A percentile compares a stretch with the other conserved stretches of the same genome.
Conservation (phyloP, 2,329 filamentous ascomycete species). For the Furcasterigmium sp. region DNA sequence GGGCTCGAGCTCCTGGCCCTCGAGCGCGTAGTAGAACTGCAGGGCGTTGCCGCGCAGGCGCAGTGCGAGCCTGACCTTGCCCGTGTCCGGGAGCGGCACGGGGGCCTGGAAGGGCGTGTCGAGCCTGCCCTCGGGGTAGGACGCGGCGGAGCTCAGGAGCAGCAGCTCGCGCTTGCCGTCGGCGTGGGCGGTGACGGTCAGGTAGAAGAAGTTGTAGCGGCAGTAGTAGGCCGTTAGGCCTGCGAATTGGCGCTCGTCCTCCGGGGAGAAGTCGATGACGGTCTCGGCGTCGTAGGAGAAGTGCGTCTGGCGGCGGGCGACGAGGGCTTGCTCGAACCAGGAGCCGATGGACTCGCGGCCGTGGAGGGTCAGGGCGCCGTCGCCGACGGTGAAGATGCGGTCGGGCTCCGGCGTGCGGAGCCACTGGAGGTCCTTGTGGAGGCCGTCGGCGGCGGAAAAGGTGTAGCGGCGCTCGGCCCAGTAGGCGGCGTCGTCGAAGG, state of each 20-base stretch:
- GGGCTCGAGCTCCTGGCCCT: slow-evolving; percentile 35
- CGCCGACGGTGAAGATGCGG: slow-evolving; percentile 39
- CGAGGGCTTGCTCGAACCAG: slow-evolving; percentile 54
- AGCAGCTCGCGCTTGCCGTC: slow-evolving; percentile 54
- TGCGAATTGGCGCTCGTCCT: slow-evolving; percentile 56
- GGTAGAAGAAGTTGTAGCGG: slow-evolving; percentile 61
- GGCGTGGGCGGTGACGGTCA: slow-evolving; percentile 50
- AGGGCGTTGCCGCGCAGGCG: slow-evolving; percentile 44
- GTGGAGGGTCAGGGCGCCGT: slow-evolving; percentile 37
- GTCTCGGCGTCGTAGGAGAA: slow-evolving; percentile 60
- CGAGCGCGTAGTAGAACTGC: slow-evolving; percentile 53
- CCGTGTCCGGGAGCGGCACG: slow-evolving; percentile 45
- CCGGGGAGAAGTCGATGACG: slow-evolving; percentile 44
- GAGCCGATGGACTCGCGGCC: slow-evolving; percentile 50
- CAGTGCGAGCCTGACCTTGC: slow-evolving; percentile 48
- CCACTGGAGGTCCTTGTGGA: slow-evolving; percentile 53
- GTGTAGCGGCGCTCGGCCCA: slow-evolving; percentile 44
- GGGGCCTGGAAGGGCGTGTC: slow-evolving; percentile 32
- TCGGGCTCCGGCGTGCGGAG: slow-evolving; percentile 49
- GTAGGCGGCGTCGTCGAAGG: slow-evolving; percentile 40
- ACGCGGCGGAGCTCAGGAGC: slow-evolving; percentile 50
- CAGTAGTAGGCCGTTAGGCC: slow-evolving; percentile 59
- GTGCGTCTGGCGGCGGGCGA: slow-evolving; percentile 49
- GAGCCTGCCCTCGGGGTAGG: slow-evolving; percentile 47
- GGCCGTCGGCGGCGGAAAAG: slow-evolving; percentile 22